Base-by-base conservation (phyloP, 2,329 filamentous ascomycete genomes). In the Pestalotiopsis sp. region DNA sequence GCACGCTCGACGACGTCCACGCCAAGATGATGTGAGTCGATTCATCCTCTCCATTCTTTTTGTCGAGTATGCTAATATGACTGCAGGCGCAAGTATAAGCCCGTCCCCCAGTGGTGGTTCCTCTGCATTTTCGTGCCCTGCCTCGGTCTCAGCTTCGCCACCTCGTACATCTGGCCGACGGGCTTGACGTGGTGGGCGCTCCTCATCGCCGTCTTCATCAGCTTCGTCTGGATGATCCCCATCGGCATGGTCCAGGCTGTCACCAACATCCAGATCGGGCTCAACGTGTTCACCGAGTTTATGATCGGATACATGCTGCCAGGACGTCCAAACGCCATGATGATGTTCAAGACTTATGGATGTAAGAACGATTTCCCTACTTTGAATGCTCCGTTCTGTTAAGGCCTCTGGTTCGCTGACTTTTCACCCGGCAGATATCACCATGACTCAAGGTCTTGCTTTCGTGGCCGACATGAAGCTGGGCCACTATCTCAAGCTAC, bases 281-380 rank as follows among this genome's bases (percentile, higher is more conserved):
- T 86, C 17, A 77, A 77, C 73, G 90, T 93, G n/a, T 80, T 93
- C 68, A 91, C 90, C n/a, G 91, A 93, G 76, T 92, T 91, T 74
- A 86, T 93, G 69, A 86, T 91, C 70, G 91, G 91, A 5, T 93
- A 93, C 78, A 91, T 93, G 84, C 86, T 92, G 63, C 91, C 91
- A 0, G 91, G 91, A 36, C 85, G 86, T 3, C 91, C 91, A 1
- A 83, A 93, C 70, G 90, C 90, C 61, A 90, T 93, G 86, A 93
- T 93, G 91, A 86, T 93, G 81, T 93, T 93, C 82, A 93, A 93
- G 80, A 92, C 90, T 70, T 93, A 79, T 45, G 65, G 65, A 13
- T 66, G 49, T 58, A 56, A 57, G n/a, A n/a, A n/a, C n/a, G n/a
- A n/a, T n/a, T n/a, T n/a, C n/a, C n/a, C n/a, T n/a, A n/a, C n/a